Conservation (phyloP, 495 filamentous ascomycete genomes). For the Podospora didyma region DNA sequence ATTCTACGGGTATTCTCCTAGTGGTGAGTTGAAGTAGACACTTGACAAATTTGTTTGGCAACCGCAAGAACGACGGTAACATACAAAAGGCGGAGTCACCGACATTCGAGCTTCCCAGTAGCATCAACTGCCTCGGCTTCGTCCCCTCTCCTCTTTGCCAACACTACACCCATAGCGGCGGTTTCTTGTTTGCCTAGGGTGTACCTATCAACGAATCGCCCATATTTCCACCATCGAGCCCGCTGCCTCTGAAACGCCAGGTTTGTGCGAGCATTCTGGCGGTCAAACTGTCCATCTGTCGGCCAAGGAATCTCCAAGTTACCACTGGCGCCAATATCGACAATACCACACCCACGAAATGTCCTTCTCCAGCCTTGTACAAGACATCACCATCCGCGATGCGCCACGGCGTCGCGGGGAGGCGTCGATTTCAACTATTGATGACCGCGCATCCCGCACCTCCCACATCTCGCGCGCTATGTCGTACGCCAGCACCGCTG, state of each 20-base stretch:
- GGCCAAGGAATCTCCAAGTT: too few species aligned
- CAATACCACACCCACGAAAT: constrained; percentile 38
- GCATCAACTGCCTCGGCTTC: not conserved
- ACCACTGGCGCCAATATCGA: too few species aligned
- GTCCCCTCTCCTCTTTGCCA: too few species aligned
- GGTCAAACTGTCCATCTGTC: not conserved
- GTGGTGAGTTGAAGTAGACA: too few species aligned
- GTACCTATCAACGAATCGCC: too few species aligned
- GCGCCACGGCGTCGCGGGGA: constrained; percentile 35
- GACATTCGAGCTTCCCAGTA: not conserved
- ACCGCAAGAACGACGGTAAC: not conserved
- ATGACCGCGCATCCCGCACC: constrained; percentile 49
- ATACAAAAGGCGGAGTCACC: not conserved
- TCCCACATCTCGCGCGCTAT: constrained; percentile 71
- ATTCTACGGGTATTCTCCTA: not conserved
- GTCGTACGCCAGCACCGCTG: constrained; percentile 81
- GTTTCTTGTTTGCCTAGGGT: too few species aligned
- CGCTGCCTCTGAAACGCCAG: not conserved
- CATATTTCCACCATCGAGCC: too few species aligned
- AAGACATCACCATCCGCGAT: constrained; percentile 69
- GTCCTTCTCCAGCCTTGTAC: constrained; percentile 90
- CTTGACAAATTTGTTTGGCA: not conserved
- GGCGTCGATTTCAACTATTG: constrained; percentile 48
- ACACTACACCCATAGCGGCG: too few species aligned
- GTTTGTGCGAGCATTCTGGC: not conserved